Base-by-base conservation (phyloP, 225 moss, liverwort and hornwort species). In the Antitrichia curtipendula region DNA sequence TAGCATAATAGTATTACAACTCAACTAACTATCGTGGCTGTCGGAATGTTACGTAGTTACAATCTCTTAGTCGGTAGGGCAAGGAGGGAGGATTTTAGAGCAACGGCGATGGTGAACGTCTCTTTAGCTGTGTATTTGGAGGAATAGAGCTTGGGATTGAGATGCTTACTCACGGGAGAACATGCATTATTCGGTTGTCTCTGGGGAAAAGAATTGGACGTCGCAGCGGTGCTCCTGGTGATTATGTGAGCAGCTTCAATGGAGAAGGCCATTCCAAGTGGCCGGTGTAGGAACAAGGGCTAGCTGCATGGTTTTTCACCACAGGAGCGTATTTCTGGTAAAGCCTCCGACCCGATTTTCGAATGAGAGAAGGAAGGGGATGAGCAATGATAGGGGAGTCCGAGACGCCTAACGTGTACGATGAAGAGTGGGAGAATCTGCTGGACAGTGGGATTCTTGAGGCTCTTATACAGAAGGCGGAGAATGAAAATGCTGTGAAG, bases 361-460 rank as follows among this genome's bases (percentile, higher is more conserved):
- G 89, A 92, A 91, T 90, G 93, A 90, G 92, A 89, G 83, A 71
- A 85, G 84, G 78, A 78, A 84, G 88, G 84, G 86, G 68, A 88
- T 88, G 73, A 77, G 75, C 83, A 41, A 93, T 92, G 94, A 88
- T 87, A 89, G 87, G 85, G 90, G 90, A 92, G 71, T 83, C 91
- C 63, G 91, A 87, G 87, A 90, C 91, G 87, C 89, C 91, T 59
- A 82, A 70, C 63, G 91, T 88, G 40, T 91, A 91, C 76, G 92
- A 92, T 65, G 90, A 92, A 57, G 92, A 90, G 65, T 92, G 90
- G 91, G 90, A 92, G 66, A 84, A 80, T 43, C 75, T 94, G 59
- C 83, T 92, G 15, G 92, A 92, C 72, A 94, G 91, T 62, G 94
- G 91, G 40, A 90, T 94, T 73, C 91, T 94, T 64, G 64, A 64